Conservation (phyloP, 768 basidiomycete species). For the Auriculariales sp. region DNA sequence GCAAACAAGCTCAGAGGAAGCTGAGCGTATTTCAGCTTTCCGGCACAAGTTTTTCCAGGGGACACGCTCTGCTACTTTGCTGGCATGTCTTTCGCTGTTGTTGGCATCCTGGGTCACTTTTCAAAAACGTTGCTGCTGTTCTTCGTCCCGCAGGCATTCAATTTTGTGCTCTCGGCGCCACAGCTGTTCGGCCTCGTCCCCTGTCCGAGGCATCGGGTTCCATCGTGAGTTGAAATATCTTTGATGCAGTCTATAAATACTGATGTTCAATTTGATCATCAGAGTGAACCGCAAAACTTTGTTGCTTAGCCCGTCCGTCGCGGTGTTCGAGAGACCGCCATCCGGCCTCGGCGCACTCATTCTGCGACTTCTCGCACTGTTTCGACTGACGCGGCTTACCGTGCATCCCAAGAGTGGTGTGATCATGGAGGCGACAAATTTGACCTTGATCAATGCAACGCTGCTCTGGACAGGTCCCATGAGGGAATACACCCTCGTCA, state of each 20-base stretch:
- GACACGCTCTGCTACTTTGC: conserved; percentile 96
- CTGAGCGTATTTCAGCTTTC: conserved; percentile 54
- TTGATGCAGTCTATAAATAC: not conserved
- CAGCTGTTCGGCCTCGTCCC: conserved; percentile 89
- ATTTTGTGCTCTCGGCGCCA: conserved; percentile 87
- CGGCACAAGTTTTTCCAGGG: conserved; percentile 86
- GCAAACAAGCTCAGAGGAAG: not conserved
- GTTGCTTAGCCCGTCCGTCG: conserved; percentile 64
- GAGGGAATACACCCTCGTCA: conserved; percentile 68
- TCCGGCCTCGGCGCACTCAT: conserved; percentile 36
- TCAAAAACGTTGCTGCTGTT: conserved; percentile 92
- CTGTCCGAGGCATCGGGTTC: conserved; percentile 88
- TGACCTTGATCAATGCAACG: conserved; percentile 83
- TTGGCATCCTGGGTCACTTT: conserved; percentile 94
- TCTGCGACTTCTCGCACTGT: conserved; percentile 40
- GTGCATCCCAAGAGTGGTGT: conserved; percentile 35
- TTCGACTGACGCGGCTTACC: conserved; percentile 57
- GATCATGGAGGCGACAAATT: conserved; percentile 66
- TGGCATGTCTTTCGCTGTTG: conserved; percentile 97
- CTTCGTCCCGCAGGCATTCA: conserved; percentile 97
- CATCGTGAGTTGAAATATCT: conserved; percentile 38
- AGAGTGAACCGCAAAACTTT: conserved; percentile 69
- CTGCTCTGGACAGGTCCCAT: conserved; percentile 72
- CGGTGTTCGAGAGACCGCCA: conserved; percentile 43
- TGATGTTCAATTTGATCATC: conserved; percentile 3